Percentiles rank a stretch among this genome's conserved stretches.
Evolutionary conservation across 352 stramenopile genomes (phyloP).

Genomic region (Saprolegnia parasitica): DNA sequence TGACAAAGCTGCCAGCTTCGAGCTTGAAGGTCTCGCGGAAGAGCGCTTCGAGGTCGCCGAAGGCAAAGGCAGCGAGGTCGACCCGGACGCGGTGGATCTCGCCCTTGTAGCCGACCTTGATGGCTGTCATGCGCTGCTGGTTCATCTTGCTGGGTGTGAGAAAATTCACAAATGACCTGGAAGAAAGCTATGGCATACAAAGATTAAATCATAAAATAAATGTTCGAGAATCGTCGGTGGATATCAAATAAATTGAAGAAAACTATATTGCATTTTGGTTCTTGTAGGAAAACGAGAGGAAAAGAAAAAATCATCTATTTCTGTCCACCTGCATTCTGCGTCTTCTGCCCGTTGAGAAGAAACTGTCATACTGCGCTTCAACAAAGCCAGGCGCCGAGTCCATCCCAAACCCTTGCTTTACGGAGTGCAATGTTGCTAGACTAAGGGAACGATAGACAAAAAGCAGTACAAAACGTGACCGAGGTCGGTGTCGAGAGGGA

Average conservation of each 20-base stretch:
- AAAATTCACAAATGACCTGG: constrained; percentile 27
- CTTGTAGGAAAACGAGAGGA: neutral
- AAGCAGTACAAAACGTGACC: too few relatives aligned
- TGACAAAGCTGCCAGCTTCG: constrained; percentile 9
- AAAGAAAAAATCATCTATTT: neutral
- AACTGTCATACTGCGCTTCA: neutral
- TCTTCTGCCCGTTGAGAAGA: neutral
- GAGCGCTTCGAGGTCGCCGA: constrained; percentile 14
- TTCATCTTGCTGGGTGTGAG: constrained; percentile 10
- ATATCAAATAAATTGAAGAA: neutral
- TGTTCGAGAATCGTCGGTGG: neutral
- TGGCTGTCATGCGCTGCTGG: constrained; percentile 24
- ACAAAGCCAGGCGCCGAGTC: neutral
- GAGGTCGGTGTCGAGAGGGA: too few relatives aligned
- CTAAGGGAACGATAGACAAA: too few relatives aligned
- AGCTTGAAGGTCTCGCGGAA: constrained; percentile 20
- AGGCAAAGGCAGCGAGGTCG: constrained; percentile 20
- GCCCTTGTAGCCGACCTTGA: constrained; percentile 30
- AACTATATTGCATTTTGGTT: neutral
- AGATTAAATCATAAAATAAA: constrained; percentile 22
- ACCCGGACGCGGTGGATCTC: constrained; percentile 29
- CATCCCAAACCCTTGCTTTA: neutral
- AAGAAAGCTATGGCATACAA: constrained; percentile 4
- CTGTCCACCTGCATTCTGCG: neutral
- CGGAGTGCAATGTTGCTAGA: too few relatives aligned